Evolutionary conservation across 2,329 filamentous ascomycete genomes (phyloP).

Genomic region (Cladophialophora bantiana): DNA sequence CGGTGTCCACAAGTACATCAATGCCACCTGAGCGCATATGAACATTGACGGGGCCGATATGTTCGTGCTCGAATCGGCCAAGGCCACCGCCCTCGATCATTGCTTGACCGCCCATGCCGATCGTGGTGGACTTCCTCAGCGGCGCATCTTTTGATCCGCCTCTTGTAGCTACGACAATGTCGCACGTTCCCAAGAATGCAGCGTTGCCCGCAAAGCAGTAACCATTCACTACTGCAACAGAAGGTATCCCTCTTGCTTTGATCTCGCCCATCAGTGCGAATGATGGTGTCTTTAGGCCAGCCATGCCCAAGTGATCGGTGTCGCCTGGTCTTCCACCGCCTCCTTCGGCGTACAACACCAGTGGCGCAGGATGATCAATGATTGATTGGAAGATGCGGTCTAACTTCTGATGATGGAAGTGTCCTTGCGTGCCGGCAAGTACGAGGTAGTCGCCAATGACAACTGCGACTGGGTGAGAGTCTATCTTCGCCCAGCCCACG

Average conservation of each 20-base stretch:
- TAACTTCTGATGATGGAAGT: conserved; percentile 36
- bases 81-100: conserved; percentile 36
- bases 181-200: conserved; percentile 35
- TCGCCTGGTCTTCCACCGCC: conserved; percentile 35
- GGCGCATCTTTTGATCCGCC: conserved; percentile 34
- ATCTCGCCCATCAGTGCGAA: conserved; percentile 35
- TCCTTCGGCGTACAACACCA: conserved; percentile 35
- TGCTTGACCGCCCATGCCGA: conserved; percentile 37
- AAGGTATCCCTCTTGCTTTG: conserved; percentile 36
- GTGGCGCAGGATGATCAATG: conserved; percentile 35
- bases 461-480: conserved; percentile 33
- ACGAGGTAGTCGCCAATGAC: conserved; percentile 36
- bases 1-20: conserved; percentile 35
- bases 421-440: conserved; percentile 35
- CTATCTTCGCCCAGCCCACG: conserved; percentile 35
- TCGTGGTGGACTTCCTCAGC: conserved; percentile 31
- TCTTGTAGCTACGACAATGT: conserved; percentile 34
- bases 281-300: conserved; percentile 34
- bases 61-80: conserved; percentile 34
- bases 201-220: conserved; percentile 37
- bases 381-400: conserved; percentile 37
- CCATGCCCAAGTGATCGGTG: conserved; percentile 33
- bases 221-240: conserved; percentile 34
- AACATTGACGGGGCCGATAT: conserved; percentile 35
- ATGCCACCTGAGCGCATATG: conserved; percentile 36